These are phyloP conservation scores for Capsicum pubescens DNA, from an alignment of 257 asterid genomes.

Conservation along the genomic window DNA sequence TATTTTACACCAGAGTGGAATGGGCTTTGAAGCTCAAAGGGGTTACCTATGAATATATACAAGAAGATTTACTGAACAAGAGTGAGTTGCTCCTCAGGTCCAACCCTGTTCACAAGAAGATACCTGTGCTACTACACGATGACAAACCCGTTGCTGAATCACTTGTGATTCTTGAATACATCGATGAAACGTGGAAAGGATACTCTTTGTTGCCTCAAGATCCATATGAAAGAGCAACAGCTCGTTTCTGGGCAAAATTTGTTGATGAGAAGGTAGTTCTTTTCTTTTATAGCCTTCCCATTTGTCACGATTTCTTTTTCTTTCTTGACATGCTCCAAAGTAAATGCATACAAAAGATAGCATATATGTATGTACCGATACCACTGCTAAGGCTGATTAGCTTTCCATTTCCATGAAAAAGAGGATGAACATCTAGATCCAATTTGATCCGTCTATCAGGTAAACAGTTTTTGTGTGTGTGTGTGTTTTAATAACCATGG, in stretches of 20 bases:
- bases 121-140: constrained; percentile 55
- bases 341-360: neutral
- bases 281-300: neutral
- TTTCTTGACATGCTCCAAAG: neutral
- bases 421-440: neutral
- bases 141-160: constrained; percentile 45
- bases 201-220: constrained; percentile 45
- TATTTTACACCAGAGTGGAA: constrained; percentile 45
- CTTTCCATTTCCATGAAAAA: neutral
- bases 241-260: constrained; percentile 60
- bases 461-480: neutral
- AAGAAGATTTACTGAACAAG: constrained; percentile 49
- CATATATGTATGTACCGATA: neutral
- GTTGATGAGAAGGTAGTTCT: constrained; percentile 53
- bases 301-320: neutral
- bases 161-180: constrained; percentile 49
- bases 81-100: constrained; percentile 47
- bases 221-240: constrained; percentile 49
- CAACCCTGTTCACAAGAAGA: constrained; percentile 57
- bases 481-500: no score
- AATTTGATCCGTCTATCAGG: neutral
- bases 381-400: neutral
- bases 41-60: constrained; percentile 39
- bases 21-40: constrained; percentile 58
- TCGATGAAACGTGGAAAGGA: constrained; percentile 52